Base-by-base conservation (phyloP, 306 rosid species). In the Cicer bijugum region DNA sequence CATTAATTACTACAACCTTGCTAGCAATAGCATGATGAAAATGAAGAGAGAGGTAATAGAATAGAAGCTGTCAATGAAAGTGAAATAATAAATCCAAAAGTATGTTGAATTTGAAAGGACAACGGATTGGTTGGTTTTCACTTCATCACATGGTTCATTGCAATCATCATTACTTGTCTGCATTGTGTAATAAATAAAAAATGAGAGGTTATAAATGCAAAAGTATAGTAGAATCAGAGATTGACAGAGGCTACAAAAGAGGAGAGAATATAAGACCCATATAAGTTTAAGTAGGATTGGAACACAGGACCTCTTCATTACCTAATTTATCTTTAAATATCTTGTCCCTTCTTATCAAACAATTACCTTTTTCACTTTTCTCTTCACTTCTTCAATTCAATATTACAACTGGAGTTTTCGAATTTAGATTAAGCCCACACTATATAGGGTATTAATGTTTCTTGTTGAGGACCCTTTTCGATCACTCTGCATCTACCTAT, bases 71-170 rank as follows among this genome's bases (percentile, higher is more conserved):
- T 80, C 75, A 78, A 68, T 80, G 89, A 84, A 82, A 82, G 85
- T 62, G 86, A 86, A 85, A 82, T 68, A 84, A 86, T 76, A 69
- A 56, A 38, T 38, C 60, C 60, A 64, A 67, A 63, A 63, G 83
- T 63, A 67, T 59, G 83, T 82, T 87, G 67, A 84, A 88, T 86
- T 75, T 82, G 87, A 86, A 88, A 86, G 80, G 89, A 85, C 87
- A 78, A 50, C 11, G 74, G 67, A 82, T 75, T 75, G 85, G 74
- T 82, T 86, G 75, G 47, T 58, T 72, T 55, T 43, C 82, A 76
- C 57, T 48, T 80, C 78, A 53, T 66, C 42, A 58, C 63, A 57
- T 57, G 64, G 42, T 1, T 7, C 20, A 83, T 87, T 81, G 86
- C 75, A 75, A 57, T 38, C 43, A 42, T 48, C 83, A 84, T 86